Conservation (phyloP, 495 filamentous ascomycete species). For the Xanthoparmelia taractica region DNA sequence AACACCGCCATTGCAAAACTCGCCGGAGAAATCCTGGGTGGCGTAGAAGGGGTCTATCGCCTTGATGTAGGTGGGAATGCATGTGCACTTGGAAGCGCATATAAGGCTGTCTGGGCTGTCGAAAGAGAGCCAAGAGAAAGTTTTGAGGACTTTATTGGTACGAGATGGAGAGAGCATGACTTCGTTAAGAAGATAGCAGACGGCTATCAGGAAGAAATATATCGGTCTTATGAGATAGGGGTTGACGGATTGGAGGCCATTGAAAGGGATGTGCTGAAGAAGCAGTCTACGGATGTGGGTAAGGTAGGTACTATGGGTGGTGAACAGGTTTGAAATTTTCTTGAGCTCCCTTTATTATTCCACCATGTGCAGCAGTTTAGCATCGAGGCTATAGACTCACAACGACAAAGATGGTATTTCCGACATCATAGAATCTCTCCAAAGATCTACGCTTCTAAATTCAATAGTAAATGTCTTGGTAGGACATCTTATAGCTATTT, state of each 20-base stretch:
- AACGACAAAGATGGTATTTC: background rate
- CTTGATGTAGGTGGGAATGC: conserved; percentile 95
- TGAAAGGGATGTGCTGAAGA: conserved; percentile 58
- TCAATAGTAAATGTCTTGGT: background rate
- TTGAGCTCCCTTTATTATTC: background rate
- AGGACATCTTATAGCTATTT: background rate
- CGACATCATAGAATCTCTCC: background rate
- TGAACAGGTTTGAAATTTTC: background rate
- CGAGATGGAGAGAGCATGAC: conserved; percentile 75
- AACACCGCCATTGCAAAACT: conserved; percentile 80
- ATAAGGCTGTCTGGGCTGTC: conserved; percentile 89
- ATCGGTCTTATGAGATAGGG: conserved; percentile 66
- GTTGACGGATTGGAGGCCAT: conserved; percentile 72
- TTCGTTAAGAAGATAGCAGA: conserved; percentile 74
- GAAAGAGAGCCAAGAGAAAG: conserved; percentile 61
- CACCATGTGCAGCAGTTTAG: background rate
- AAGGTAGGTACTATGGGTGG: conserved; percentile 6
- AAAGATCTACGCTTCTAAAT: background rate
- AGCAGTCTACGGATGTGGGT: conserved; percentile 19
- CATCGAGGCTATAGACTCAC: background rate
- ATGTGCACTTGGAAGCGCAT: conserved; percentile 86
- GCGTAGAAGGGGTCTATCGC: conserved; percentile 79
- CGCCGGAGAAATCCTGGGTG: conserved; percentile 80
- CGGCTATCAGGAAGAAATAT: conserved; percentile 68
- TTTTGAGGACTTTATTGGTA: conserved; percentile 79